Percentiles rank a stretch among this genome's conserved stretches.
Conservation (phyloP, 352 stramenopile species). For the Phytophthora pistaciae region DNA sequence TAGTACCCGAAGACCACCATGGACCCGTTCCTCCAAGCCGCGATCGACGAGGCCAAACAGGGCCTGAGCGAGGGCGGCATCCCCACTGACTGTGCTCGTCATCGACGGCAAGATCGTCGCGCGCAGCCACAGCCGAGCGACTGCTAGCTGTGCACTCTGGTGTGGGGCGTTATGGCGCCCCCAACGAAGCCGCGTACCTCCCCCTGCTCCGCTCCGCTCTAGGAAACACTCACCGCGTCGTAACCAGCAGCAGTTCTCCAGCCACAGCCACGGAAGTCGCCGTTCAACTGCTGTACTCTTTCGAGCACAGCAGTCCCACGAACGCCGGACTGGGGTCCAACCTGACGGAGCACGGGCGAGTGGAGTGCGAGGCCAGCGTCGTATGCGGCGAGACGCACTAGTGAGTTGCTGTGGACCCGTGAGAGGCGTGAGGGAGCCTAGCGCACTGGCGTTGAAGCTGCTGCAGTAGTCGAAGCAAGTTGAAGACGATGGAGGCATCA, state of each 20-base stretch:
- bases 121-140: constrained; percentile 47
- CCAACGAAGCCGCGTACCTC: constrained; percentile 49
- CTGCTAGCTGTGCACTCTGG: constrained; percentile 72
- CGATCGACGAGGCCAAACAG: constrained; percentile 38
- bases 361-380: constrained; percentile 72
- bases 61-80: constrained; percentile 43
- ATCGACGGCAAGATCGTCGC: constrained; percentile 44
- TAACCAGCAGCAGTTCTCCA: constrained; percentile 7
- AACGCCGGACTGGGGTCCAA: constrained; percentile 73
- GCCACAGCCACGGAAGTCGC: constrained; percentile 39
- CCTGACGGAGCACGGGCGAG: constrained; percentile 49
- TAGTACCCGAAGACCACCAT: constrained; percentile 21
- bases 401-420: constrained; percentile 60
- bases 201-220: constrained; percentile 52
- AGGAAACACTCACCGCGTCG: constrained; percentile 15
- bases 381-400: constrained; percentile 46
- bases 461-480: constrained; percentile 35
- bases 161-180: constrained; percentile 51
- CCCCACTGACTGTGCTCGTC: constrained; percentile 49
- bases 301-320: constrained; percentile 61
- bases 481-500: background rate
- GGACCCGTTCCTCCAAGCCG: constrained; percentile 43
- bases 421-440: constrained; percentile 57
- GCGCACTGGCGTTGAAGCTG: constrained; percentile 50
- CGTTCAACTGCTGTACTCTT: constrained; percentile 42